Evolutionary conservation across 1,284 basidiomycete species (phyloP).

Genomic region (Coniferiporia sulphurascens): DNA sequence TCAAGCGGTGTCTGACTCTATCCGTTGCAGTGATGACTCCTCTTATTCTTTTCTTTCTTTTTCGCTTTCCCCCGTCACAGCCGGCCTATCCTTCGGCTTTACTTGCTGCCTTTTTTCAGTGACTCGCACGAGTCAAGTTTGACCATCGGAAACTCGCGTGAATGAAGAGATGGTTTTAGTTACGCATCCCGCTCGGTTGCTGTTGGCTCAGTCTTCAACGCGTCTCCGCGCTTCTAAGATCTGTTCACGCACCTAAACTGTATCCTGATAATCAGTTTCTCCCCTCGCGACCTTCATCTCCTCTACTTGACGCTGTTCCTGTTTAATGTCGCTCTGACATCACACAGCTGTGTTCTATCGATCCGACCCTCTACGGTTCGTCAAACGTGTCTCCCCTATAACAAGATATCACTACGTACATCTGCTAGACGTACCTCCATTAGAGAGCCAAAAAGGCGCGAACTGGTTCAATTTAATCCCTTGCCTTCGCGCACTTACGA

Average conservation of each 20-base stretch:
- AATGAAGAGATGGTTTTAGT: too few relatives aligned
- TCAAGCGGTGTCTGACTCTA: too few relatives aligned
- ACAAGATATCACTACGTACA: neutral
- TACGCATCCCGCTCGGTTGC: too few relatives aligned
- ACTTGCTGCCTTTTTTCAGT: neutral
- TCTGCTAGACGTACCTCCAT: neutral
- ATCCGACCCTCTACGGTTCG: neutral
- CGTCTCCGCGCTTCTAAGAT: neutral
- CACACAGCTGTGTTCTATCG: neutral
- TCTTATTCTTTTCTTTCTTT: too few relatives aligned
- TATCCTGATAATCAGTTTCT: neutral
- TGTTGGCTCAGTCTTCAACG: neutral
- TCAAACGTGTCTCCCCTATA: neutral
- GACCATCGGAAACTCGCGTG: too few relatives aligned
- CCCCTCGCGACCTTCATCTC: neutral
- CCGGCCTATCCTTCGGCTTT: neutral
- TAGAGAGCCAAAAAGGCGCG: neutral
- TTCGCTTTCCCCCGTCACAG: neutral
- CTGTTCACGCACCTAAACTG: neutral
- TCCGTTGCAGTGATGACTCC: too few relatives aligned
- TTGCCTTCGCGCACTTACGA: neutral
- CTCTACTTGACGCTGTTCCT: neutral
- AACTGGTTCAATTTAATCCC: neutral
- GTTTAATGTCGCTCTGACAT: neutral
- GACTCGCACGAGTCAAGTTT: too few relatives aligned